Base-by-base conservation (phyloP, 495 filamentous ascomycete species). In the Penicillium robsamsonii region DNA sequence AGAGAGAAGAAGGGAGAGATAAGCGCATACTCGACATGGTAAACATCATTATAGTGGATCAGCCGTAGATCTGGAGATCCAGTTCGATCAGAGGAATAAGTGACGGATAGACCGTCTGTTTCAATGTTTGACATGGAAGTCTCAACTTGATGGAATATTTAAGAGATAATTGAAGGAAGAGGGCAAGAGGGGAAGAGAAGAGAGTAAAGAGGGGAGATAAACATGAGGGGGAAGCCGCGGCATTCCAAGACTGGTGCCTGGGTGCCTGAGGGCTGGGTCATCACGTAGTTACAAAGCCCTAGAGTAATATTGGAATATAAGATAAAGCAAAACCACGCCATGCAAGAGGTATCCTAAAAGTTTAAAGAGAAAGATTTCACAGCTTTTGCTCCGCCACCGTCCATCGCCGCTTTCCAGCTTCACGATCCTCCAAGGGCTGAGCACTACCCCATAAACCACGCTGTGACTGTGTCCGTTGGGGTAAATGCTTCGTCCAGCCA, bases 41-140 rank as follows among this genome's bases (percentile, higher is more conserved):
- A 96, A 49, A 88, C 90, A 70, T 96, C 91, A 71, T 96, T 96
- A 76, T 86, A 96, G 75, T 96, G 92, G 46, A 96, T 74, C 29
- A 96, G 67, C 27, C 92, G 84, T 25, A 96, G 74, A 70, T 88
- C 87, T 17, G 90, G 90, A 27, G 81, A 67, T 18, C 77, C 78
- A 15, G 68, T 72, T 8, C 71, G 72, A 11, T 77, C 76, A 20
- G 80, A 84, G 48, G 75, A 70, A 65, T 81, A 83, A 9, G 81
- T 87, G 53, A 76, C 63, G 53, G 76, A 72, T 10, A 70, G 56
- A 44, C 75, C 75, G 60, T 73, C 71, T 13, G 56, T 61, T 20
- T 70, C 63, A 17, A 72, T 44, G 18, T 46, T 43, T 46, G 67
- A 63, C 72, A 75, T 76, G 58, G 44, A 53, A 60, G n/a, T 15